Base-by-base conservation (phyloP, 2,329 filamentous ascomycete species). In the Pyrenochaeta sp. region DNA sequence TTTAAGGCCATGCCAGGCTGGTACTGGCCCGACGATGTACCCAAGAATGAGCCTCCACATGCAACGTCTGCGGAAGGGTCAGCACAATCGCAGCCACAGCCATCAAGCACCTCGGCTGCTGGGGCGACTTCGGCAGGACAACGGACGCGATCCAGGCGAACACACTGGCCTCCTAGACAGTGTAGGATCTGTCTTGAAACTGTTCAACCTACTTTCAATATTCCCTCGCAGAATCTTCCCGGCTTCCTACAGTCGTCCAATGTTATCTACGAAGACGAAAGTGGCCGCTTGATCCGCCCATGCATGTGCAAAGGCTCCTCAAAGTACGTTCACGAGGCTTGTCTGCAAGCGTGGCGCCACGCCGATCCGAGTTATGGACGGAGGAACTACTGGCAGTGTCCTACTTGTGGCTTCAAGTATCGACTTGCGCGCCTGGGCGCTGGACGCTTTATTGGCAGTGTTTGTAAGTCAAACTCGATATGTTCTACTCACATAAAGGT, bases 301-400 rank as follows among this genome's bases (percentile, higher is more conserved):
- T 99, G 95, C 83, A 88, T 90, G 79, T 99, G 95, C 84, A 96
- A 92, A 80, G 95, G 95, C 51, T 92, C 91, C 39, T 91, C 94
- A 68, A 91, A 91, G 80, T 97, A 96, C 78, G 93, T 98, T 25
- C 95, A 99, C 77, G 92, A 97, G 77, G 90, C 88, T 30, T 99
- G 95, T 73, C 83, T 99, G 48, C 87, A 91, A 70, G 84, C 86
- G 10, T 98, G 93, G 92, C 87, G 95, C 66, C 85, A 89, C 62
- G 85, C 91, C 43, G 88, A 92, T 72, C 90, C 91, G 0, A 71
- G 84, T 40, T 85, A 86, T 64, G 80, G 81, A 42, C 80, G 79
- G 56, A 85, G 91, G 55, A 92, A 93, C 68, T 96, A 89, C 74
- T 97, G 90, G 87, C 86, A 91, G 70, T 98, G 94, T 72, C 91